phyloP scores from a whole-genome alignment of 805 yeast species.

The Yarrowia osloensis region DNA sequence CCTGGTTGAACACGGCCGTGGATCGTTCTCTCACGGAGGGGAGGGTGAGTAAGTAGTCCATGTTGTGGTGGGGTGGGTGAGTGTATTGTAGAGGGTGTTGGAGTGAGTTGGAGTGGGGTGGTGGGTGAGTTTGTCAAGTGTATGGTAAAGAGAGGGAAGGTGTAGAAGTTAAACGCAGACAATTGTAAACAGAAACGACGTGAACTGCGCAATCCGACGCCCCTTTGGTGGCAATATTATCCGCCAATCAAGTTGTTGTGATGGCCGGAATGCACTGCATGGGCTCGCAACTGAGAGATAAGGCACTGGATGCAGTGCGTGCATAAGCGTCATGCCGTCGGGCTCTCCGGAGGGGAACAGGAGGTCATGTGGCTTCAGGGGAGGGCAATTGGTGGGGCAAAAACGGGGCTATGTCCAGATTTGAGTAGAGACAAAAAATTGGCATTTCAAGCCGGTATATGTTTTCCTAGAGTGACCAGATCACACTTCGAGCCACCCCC shows the following conservation, averaged over 20 bases:
- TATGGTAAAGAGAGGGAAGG: no score
- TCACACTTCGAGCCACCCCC: no score
- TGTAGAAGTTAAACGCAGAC: no score
- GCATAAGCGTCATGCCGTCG: slow-evolving; percentile 12
- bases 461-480: no score
- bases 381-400: background rate
- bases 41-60: slow-evolving; percentile 50
- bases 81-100: background rate
- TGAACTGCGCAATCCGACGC: no score
- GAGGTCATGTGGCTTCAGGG: background rate
- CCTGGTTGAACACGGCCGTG: slow-evolving; percentile 47
- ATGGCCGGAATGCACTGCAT: background rate
- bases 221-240: background rate
- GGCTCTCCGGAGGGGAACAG: slow-evolving; percentile 13
- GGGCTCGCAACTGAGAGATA: background rate
- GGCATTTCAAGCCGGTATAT: no score
- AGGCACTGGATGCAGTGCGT: slow-evolving; percentile 20
- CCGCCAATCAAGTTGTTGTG: background rate
- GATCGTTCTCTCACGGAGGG: slow-evolving; percentile 59
- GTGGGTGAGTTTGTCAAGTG: background rate
- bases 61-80: background rate
- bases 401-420: no score
- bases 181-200: no score
- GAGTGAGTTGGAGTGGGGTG: background rate
- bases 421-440: no score